A percentile compares a stretch with the other conserved stretches of the same genome.
phyloP scores from a whole-genome alignment of 2,329 filamentous ascomycete genomes.

The Cordyceps tenuipes region DNA sequence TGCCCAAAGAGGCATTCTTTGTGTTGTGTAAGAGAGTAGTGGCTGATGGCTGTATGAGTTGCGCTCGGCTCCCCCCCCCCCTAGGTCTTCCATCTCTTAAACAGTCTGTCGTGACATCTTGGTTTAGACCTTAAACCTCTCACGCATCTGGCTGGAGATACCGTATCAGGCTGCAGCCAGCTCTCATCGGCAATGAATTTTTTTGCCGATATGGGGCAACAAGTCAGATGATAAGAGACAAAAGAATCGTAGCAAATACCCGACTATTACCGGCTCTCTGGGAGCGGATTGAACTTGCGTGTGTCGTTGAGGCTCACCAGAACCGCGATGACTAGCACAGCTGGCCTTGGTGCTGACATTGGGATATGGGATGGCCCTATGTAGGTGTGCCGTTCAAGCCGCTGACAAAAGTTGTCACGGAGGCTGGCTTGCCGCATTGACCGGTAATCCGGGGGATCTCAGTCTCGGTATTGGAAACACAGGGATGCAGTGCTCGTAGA shows the following conservation, averaged over 20 bases:
- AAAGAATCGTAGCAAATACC: not conserved
- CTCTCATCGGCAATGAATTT: not conserved
- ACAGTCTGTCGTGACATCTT: not conserved
- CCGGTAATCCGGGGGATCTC: not conserved
- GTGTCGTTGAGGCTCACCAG: not conserved
- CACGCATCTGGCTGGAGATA: not conserved
- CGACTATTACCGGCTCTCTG: not conserved
- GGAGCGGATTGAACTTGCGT: not conserved
- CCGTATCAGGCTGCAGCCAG: not conserved
- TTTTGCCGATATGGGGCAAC: not conserved
- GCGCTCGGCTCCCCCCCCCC: not conserved
- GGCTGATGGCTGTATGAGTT: not conserved
- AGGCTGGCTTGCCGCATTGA: not conserved
- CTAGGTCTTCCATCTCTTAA: not conserved
- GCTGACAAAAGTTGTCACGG: not conserved
- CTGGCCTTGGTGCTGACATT: not conserved
- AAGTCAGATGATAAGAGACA: not conserved
- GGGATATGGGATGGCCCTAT: not conserved
- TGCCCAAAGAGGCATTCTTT: conserved; percentile 3
- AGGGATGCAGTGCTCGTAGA: not conserved
- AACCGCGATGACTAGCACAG: not conserved
- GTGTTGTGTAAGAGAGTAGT: not conserved
- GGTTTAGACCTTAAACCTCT: not conserved
- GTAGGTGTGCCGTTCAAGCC: not conserved
- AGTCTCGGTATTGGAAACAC: not conserved